Evolutionary conservation across 73 alveolate genomes (phyloP), one percentile per base, ranked within the genome.

Genomic region (Paramecium sonneborni): DNA sequence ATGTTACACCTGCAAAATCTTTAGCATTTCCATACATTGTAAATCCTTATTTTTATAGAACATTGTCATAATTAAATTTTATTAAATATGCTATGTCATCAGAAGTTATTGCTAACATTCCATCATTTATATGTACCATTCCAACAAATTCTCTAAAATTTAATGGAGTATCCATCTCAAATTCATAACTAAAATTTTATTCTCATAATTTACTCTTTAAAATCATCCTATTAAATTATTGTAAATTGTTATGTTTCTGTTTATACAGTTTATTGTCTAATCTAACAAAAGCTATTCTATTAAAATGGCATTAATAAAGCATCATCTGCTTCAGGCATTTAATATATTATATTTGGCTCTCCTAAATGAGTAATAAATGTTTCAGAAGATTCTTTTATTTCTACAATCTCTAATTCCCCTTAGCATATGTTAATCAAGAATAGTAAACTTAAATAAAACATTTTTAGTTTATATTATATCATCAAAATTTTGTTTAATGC

Each of bases 61-160:
- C 55, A 18, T 79, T 79, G 24, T 79, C 55, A 21, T 79, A 79
- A 18, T 79, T 79, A 37, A 79, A 79, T 46, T 79, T 79, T 28
- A 79, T 32, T 46, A 79, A 24, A 46, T 79, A 79, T 8, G 55
- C 55, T 30, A 79, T 46, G 0, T 46, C 32, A 34, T 79, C 90
- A 5, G 76, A 41, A 5, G 90, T 79, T n/a, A 79, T 79, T 12
- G 72, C 90, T 15, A 79, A 12, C 90, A 79, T 39, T 20, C 90
- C 90, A 43, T 79, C 90, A 14, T 46, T 79, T 20, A 79, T 43
- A 21, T 79, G 90, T 1, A 46, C 90, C 74, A 79, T 43, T 12
- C 90, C 90, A 11, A 34, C 9, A 46, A 79, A 79, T 44, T 79
- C 43, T 79, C 90, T 43, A 23, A 79, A 79, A 79, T 79, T 79